These are phyloP conservation scores for Moniliophthora roreri DNA, from an alignment of 1,284 basidiomycete genomes.

Conservation along the genomic window DNA sequence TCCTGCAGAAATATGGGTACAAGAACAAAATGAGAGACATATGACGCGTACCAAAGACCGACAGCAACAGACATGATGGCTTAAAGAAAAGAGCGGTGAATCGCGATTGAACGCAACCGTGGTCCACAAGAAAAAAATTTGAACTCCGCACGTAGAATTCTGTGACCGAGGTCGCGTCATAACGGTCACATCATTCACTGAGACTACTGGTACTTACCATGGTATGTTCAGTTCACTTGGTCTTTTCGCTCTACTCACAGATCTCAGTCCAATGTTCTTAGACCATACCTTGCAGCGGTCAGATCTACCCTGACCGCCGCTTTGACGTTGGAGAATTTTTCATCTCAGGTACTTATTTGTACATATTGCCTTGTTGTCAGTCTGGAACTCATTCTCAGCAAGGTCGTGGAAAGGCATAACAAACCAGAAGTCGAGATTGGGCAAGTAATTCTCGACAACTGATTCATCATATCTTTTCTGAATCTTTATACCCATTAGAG, in stretches of 20 bases:
- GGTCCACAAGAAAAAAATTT: conserved; percentile 20
- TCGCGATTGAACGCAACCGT: neutral
- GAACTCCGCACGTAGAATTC: conserved; percentile 3
- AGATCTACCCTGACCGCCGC: conserved; percentile 96
- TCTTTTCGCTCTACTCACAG: conserved; percentile 8
- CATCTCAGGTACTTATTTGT: conserved; percentile 74
- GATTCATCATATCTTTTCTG: conserved; percentile 1
- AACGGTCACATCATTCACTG: neutral
- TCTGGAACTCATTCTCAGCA: conserved; percentile 17
- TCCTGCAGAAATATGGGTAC: conserved; percentile 43
- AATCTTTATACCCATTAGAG: conserved; percentile 51
- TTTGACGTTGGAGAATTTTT: conserved; percentile 95
- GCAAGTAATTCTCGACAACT: conserved; percentile 41
- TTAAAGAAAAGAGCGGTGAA: conserved; percentile 12
- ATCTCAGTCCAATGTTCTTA: conserved; percentile 73
- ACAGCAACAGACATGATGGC: conserved; percentile 55
- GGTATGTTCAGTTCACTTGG: conserved; percentile 15
- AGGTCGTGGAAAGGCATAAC: conserved; percentile 97
- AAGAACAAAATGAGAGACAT: neutral
- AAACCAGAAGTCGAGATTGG: conserved; percentile 90
- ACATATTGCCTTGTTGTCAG: conserved; percentile 3
- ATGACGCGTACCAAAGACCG: conserved; percentile 56
- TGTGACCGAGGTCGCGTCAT: neutral
- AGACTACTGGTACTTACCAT: conserved; percentile 15
- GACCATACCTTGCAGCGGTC: conserved; percentile 96